phyloP scores from a whole-genome alignment of 2,329 filamentous ascomycete genomes.

The Aspergillus carbonarius region DNA sequence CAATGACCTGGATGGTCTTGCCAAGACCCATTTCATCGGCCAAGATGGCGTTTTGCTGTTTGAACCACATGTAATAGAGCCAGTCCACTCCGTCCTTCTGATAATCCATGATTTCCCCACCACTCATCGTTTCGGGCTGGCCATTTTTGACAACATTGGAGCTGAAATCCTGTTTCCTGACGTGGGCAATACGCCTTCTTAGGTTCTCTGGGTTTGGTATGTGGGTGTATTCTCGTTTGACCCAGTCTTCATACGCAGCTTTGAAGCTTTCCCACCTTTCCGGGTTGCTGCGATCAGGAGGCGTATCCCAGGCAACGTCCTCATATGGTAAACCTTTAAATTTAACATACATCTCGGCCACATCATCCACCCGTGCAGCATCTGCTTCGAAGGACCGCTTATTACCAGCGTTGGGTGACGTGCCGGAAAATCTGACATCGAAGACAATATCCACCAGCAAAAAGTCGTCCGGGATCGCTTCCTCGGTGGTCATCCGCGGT shows the following conservation, averaged over 20 bases:
- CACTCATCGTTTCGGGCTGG: conserved; percentile 72
- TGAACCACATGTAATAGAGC: conserved; percentile 87
- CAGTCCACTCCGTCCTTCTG: conserved; percentile 93
- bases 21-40: conserved; percentile 98
- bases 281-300: conserved; percentile 62
- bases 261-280: conserved; percentile 76
- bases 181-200: conserved; percentile 66
- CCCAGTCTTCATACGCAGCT: conserved; percentile 80
- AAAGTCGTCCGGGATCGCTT: conserved; percentile 85
- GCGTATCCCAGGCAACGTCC: conserved; percentile 84
- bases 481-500: conserved; percentile 68
- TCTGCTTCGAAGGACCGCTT: conserved; percentile 65
- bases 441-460: conserved; percentile 87
- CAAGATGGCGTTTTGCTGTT: conserved; percentile 79
- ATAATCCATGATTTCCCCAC: conserved; percentile 87
- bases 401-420: conserved; percentile 42
- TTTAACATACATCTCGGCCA: conserved; percentile 77
- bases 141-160: conserved; percentile 63
- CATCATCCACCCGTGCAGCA: conserved; percentile 67
- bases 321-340: conserved; percentile 91
- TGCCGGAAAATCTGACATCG: conserved; percentile 67
- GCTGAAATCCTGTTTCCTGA: conserved; percentile 65
- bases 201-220: conserved; percentile 57
- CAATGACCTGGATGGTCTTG: conserved; percentile 92
- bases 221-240: conserved; percentile 74